A percentile compares a stretch with the other conserved stretches of the same genome.
phyloP scores from a whole-genome alignment of 768 basidiomycete species.

The Trametes coccinea region DNA sequence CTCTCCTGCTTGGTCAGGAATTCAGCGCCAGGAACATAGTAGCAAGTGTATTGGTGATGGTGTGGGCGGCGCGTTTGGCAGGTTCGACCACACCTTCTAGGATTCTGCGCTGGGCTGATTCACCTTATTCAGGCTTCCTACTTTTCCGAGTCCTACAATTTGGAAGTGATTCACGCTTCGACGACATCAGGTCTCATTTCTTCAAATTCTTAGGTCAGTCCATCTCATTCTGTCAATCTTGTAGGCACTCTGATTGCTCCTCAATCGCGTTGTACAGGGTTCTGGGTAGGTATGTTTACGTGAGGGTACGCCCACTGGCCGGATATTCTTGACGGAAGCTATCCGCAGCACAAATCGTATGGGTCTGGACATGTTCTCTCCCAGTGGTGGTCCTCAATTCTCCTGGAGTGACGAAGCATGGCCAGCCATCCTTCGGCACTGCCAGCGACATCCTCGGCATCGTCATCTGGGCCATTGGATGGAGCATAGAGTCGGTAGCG shows the following conservation, averaged over 20 bases:
- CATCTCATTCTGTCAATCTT: too few species aligned
- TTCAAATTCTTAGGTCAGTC: constrained; percentile 58
- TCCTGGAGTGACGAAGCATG: constrained; percentile 57
- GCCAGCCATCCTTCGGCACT: constrained; percentile 60
- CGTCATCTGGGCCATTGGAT: constrained; percentile 60
- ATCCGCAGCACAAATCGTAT: constrained; percentile 53
- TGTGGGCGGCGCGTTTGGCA: constrained; percentile 63
- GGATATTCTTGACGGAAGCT: neutral
- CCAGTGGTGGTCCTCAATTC: constrained; percentile 69
- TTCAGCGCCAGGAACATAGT: constrained; percentile 61
- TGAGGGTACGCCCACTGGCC: neutral
- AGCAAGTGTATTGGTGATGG: constrained; percentile 59
- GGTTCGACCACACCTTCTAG: constrained; percentile 31
- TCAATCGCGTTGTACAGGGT: constrained; percentile 34
- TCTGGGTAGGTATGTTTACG: constrained; percentile 50
- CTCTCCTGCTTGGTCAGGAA: constrained; percentile 60
- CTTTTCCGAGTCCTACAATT: constrained; percentile 70
- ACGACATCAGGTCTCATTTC: constrained; percentile 65
- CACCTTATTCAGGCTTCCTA: constrained; percentile 48
- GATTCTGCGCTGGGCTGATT: neutral
- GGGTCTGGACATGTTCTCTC: constrained; percentile 66
- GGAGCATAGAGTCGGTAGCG: constrained; percentile 53
- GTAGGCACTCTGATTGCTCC: neutral
- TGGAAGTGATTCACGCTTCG: constrained; percentile 66
- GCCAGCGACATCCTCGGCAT: constrained; percentile 64